phyloP scores from a whole-genome alignment of 2,329 filamentous ascomycete species.

The Fusarium annulatum region DNA sequence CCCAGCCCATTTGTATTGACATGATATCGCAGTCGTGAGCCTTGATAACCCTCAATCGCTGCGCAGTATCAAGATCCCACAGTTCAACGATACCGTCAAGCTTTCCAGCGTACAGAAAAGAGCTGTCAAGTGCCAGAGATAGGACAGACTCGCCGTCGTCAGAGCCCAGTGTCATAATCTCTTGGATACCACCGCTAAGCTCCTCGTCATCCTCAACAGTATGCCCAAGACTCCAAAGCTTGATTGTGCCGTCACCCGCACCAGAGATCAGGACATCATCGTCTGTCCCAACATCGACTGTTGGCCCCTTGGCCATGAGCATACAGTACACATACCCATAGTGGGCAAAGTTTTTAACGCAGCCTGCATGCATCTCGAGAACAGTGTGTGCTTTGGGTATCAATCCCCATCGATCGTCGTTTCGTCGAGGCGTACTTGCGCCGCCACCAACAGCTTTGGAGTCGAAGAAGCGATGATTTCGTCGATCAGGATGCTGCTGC shows the following conservation, averaged over 20 bases:
- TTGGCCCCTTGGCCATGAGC: constrained; percentile 80
- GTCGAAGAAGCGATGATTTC: constrained; percentile 92
- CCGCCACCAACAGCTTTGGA: constrained; percentile 84
- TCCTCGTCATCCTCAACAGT: constrained; percentile 52
- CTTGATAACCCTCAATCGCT: constrained; percentile 88
- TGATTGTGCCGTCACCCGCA: constrained; percentile 92
- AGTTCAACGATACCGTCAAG: constrained; percentile 89
- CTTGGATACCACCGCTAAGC: constrained; percentile 70
- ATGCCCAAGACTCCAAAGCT: constrained; percentile 82
- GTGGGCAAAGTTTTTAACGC: constrained; percentile 90
- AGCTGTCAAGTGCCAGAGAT: constrained; percentile 86
- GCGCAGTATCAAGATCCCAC: constrained; percentile 95
- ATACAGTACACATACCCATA: constrained; percentile 97
- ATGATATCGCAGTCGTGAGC: constrained; percentile 85
- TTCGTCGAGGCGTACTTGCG: constrained; percentile 78
- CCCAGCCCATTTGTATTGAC: constrained; percentile 85
- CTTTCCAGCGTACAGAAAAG: constrained; percentile 92
- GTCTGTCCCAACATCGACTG: constrained; percentile 73
- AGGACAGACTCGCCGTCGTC: constrained; percentile 75
- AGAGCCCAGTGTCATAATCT: constrained; percentile 73
- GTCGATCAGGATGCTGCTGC: constrained; percentile 76
- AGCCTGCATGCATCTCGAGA: constrained; percentile 83
- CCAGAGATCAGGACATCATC: constrained; percentile 90
- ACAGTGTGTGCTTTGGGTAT: constrained; percentile 67
- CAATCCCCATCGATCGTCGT: constrained; percentile 65